Percentiles rank a stretch among this genome's conserved stretches.
phyloP scores from a whole-genome alignment of 345 rosid species.

The Linum tenue region DNA sequence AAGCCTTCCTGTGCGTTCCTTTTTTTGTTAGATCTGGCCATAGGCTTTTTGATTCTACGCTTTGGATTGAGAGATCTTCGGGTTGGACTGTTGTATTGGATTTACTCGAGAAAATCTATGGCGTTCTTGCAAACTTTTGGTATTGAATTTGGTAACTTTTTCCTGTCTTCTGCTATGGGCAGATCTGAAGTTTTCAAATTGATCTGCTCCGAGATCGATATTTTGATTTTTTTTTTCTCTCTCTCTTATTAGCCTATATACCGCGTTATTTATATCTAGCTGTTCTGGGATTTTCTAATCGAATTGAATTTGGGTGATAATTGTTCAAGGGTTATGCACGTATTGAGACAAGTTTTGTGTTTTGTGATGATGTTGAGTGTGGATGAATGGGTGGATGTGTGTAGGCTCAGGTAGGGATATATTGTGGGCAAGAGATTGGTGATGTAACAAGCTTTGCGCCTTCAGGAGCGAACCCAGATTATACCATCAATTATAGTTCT shows the following conservation, averaged over 20 bases:
- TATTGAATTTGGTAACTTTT: no score
- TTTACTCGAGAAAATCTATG: background rate
- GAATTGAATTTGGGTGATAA: background rate
- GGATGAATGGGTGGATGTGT: slow-evolving; percentile 68
- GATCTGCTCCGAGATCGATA: no score
- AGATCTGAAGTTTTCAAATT: no score
- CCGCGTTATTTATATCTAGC: no score
- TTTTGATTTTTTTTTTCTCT: no score
- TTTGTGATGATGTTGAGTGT: slow-evolving; percentile 40
- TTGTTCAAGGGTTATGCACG: slow-evolving; percentile 1
- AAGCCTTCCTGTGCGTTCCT: slow-evolving; percentile 2
- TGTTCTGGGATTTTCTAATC: no score
- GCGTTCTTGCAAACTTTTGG: no score
- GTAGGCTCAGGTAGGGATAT: slow-evolving; percentile 99
- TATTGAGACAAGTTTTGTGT: slow-evolving; percentile 17
- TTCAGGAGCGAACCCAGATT: slow-evolving; percentile 52
- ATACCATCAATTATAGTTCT: slow-evolving; percentile 28
- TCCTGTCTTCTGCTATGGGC: no score
- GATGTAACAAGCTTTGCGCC: slow-evolving; percentile 70
- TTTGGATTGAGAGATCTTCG: background rate
- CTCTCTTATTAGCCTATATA: no score
- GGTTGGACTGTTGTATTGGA: background rate
- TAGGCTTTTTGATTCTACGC: background rate
- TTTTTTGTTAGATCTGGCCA: slow-evolving; percentile 10
- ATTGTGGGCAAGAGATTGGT: slow-evolving; percentile 88